phyloP scores from a whole-genome alignment of 2,329 filamentous ascomycete species.

The Pseudopithomyces maydicus region DNA sequence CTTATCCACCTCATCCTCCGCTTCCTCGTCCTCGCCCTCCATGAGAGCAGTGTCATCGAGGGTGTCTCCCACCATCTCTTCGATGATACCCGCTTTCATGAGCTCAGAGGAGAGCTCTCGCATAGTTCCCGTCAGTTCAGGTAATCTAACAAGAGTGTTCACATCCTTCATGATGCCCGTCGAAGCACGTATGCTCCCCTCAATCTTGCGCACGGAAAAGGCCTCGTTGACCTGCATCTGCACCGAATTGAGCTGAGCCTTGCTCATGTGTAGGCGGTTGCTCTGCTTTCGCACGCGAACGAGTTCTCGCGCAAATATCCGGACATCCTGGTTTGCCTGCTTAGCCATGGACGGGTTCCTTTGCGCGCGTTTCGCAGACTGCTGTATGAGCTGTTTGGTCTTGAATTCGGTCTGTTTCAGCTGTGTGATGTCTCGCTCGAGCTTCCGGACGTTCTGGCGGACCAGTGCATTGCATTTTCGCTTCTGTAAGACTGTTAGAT shows the following conservation, averaged over 20 bases:
- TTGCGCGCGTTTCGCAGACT: constrained; percentile 80
- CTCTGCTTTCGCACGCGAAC: constrained; percentile 79
- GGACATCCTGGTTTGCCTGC: constrained; percentile 81
- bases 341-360: constrained; percentile 77
- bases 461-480: constrained; percentile 94
- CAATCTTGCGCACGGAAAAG: constrained; percentile 93
- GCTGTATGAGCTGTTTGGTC: constrained; percentile 82
- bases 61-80: constrained; percentile 92
- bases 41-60: constrained; percentile 73
- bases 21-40: constrained; percentile 75
- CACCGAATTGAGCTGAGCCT: constrained; percentile 89
- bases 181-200: constrained; percentile 83
- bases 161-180: constrained; percentile 98
- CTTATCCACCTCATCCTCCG: constrained; percentile 80
- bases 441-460: constrained; percentile 85
- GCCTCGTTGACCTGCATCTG: constrained; percentile 98
- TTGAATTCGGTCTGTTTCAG: constrained; percentile 74
- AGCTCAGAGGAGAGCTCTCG: constrained; percentile 83
- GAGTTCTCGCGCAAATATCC: constrained; percentile 86
- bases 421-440: constrained; percentile 87
- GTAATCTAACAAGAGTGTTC: constrained; percentile 81
- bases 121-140: constrained; percentile 89
- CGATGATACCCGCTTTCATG: constrained; percentile 93
- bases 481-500: constrained; percentile 62
- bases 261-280: constrained; percentile 77